A percentile compares a stretch with the other conserved stretches of the same genome.
Conservation (phyloP, 169 alveolate species). For the Eimeria tenella region DNA sequence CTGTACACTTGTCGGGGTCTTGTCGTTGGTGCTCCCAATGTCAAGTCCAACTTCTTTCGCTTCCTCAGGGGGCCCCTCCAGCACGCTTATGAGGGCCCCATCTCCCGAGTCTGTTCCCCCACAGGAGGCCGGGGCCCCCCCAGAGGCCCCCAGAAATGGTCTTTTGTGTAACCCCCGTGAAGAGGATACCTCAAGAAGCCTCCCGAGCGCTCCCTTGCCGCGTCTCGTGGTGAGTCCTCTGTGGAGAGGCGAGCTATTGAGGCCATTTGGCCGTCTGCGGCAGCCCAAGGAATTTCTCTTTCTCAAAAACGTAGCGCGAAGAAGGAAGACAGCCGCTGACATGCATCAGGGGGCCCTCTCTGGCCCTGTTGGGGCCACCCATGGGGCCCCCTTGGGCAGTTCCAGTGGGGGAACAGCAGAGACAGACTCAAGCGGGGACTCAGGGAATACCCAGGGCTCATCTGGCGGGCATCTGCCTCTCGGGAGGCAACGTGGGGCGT, state of each 20-base stretch:
- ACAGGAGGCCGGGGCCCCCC: not conserved
- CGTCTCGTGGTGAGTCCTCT: constrained; percentile 21
- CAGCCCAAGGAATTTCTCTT: not conserved
- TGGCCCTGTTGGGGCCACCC: not conserved
- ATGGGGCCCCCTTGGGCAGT: not conserved
- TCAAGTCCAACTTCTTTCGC: not conserved
- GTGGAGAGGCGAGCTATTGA: not conserved
- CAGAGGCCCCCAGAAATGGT: not conserved
- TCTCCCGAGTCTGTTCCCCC: not conserved
- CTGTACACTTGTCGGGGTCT: not conserved
- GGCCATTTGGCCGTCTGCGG: not conserved
- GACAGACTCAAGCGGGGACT: no score
- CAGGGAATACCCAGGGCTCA: no score
- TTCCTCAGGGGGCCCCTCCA: not conserved
- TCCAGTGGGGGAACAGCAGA: not conserved
- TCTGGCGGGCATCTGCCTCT: no score
- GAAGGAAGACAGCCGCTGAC: not conserved
- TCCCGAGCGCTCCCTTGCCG: not conserved
- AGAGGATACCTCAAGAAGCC: not conserved
- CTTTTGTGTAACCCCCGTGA: not conserved
- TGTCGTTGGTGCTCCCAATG: not conserved
- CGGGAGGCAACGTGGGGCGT: not conserved
- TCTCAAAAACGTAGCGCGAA: not conserved
- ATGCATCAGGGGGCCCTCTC: not conserved
- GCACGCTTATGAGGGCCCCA: no score